phyloP scores from a whole-genome alignment of 352 stramenopile species.

The Phytophthora crassamura region DNA sequence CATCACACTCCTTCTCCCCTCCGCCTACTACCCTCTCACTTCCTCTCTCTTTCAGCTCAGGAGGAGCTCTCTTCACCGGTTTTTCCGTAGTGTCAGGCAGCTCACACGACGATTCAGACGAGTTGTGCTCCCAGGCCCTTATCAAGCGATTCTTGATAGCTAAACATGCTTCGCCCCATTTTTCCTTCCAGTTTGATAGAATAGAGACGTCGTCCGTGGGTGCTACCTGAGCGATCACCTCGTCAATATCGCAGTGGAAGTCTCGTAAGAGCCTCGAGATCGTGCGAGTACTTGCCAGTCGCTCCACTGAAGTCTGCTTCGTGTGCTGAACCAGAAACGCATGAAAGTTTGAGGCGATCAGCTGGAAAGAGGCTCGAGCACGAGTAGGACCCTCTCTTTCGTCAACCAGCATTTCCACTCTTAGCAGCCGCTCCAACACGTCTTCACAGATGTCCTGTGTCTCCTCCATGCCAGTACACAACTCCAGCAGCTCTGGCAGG shows the following conservation, averaged over 20 bases:
- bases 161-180: not conserved
- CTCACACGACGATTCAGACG: slow-evolving; percentile 6
- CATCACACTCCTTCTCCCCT: no score
- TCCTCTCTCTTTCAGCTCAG: no score
- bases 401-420: slow-evolving; percentile 10
- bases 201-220: not conserved
- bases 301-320: slow-evolving; percentile 17
- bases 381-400: not conserved
- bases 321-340: slow-evolving; percentile 18
- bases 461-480: slow-evolving; percentile 12
- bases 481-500: slow-evolving; percentile 8
- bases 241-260: slow-evolving; percentile 12
- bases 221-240: not conserved
- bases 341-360: slow-evolving; percentile 11
- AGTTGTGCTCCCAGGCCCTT: slow-evolving; percentile 11
- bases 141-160: slow-evolving; percentile 9
- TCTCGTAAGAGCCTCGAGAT: slow-evolving; percentile 7
- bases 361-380: not conserved
- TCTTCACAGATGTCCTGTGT: slow-evolving; percentile 25
- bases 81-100: slow-evolving; percentile 1
- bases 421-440: slow-evolving; percentile 9
- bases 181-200: slow-evolving; percentile 6
- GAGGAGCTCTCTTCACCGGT: not conserved
- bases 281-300: slow-evolving; percentile 20
- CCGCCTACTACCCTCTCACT: no score